Percentiles rank a stretch among this genome's conserved stretches.
These are phyloP conservation scores for Astrothelium subdiscretum DNA, from an alignment of 495 filamentous ascomycete species.

Conservation along the genomic window DNA sequence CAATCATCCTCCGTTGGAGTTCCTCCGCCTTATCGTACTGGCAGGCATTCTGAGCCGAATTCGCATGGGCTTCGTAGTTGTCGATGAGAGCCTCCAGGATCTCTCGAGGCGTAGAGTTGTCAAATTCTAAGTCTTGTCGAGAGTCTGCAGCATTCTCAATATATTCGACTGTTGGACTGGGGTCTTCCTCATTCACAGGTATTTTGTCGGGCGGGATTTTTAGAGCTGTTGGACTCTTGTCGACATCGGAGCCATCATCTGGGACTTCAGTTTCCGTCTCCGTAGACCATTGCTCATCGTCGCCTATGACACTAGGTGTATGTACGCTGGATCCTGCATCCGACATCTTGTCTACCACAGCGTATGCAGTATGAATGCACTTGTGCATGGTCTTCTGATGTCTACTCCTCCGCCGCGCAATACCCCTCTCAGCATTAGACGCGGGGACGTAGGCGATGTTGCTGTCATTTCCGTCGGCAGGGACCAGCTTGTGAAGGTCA, in stretches of 20 bases:
- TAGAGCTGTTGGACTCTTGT: not conserved
- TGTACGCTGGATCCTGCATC: not conserved
- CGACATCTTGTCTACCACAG: not conserved
- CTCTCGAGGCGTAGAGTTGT: not conserved
- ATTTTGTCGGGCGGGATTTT: not conserved
- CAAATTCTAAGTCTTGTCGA: not conserved
- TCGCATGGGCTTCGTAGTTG: not conserved
- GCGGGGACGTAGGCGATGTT: not conserved
- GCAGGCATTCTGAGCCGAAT: not conserved
- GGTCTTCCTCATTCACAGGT: not conserved
- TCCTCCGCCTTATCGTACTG: not conserved
- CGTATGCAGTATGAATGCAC: not conserved
- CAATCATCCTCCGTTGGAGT: not conserved
- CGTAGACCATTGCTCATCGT: not conserved
- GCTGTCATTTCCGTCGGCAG: not conserved
- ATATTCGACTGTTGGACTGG: not conserved
- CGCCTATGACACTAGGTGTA: not conserved
- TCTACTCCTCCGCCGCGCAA: not conserved
- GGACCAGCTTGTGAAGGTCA: not conserved
- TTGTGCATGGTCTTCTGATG: conserved; percentile 1
- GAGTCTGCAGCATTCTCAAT: not conserved
- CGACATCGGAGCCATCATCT: not conserved
- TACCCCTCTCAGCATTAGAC: not conserved
- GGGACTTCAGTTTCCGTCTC: not conserved
- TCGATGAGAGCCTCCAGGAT: not conserved